Conservation (phyloP, 2,329 filamentous ascomycete species). For the Talaromyces sp. region DNA sequence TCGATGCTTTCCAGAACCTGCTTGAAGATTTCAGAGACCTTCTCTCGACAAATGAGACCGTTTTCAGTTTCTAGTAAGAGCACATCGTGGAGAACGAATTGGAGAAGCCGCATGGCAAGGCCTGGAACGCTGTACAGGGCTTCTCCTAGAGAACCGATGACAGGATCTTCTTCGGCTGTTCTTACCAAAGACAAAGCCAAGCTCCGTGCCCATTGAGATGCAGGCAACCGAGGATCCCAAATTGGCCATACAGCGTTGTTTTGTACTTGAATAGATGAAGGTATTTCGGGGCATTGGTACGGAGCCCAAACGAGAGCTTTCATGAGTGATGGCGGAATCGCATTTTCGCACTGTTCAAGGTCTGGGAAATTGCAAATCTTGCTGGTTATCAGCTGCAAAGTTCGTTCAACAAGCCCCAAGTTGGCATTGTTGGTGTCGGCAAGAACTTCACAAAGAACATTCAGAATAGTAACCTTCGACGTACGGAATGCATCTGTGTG, state of each 20-base stretch:
- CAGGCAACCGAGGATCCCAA: constrained; percentile 17
- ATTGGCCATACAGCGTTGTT: constrained; percentile 3
- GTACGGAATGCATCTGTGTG: constrained; percentile 13
- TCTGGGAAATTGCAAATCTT: constrained; percentile 24
- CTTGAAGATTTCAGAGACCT: constrained; percentile 61
- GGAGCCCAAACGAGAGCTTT: constrained; percentile 38
- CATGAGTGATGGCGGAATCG: constrained; percentile 32
- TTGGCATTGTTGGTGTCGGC: constrained; percentile 50
- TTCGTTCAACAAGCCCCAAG: constrained; percentile 39
- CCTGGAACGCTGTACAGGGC: constrained; percentile 61
- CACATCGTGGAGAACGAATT: constrained; percentile 78
- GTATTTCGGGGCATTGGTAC: constrained; percentile 33
- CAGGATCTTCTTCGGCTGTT: constrained; percentile 56
- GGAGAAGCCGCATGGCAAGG: constrained; percentile 70
- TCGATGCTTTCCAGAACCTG: constrained; percentile 53
- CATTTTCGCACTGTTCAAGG: constrained; percentile 27
- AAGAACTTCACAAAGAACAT: constrained; percentile 57
- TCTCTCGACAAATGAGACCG: constrained; percentile 54
- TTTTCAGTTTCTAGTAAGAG: constrained; percentile 63
- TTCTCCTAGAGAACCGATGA: constrained; percentile 63
- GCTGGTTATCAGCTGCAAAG: constrained; percentile 38
- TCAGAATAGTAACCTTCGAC: constrained; percentile 61
- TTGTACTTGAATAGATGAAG: constrained; percentile 15
- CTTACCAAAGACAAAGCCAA: constrained; percentile 49
- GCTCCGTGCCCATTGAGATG: constrained; percentile 29